These are phyloP conservation scores for Monascus purpureus DNA, from an alignment of 495 filamentous ascomycete genomes.

Conservation along the genomic window DNA sequence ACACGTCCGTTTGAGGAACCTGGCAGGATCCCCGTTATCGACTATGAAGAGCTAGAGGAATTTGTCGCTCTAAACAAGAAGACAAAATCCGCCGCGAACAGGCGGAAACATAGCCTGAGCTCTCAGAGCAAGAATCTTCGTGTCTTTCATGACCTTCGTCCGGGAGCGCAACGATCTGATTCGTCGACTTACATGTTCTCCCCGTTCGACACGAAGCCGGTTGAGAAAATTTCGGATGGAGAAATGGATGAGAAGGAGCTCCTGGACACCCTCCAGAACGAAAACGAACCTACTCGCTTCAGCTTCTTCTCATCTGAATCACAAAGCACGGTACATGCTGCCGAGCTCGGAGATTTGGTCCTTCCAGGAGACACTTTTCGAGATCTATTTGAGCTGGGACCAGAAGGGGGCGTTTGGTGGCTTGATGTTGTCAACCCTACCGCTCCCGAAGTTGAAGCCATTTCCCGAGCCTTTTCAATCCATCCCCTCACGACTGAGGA, in stretches of 20 bases:
- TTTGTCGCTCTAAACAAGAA: conserved; percentile 55
- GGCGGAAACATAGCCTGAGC: conserved; percentile 38
- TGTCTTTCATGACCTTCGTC: conserved; percentile 52
- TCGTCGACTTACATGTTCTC: conserved; percentile 16
- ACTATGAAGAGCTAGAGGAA: conserved; percentile 79
- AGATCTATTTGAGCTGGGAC: conserved; percentile 71
- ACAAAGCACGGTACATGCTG: conserved; percentile 80
- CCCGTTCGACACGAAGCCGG: conserved; percentile 9
- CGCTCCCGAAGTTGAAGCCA: conserved; percentile 74
- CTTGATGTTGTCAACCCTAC: conserved; percentile 83
- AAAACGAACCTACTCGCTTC: conserved; percentile 58
- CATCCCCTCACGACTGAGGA: conserved; percentile 92
- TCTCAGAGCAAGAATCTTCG: conserved; percentile 35
- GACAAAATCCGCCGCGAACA: conserved; percentile 14
- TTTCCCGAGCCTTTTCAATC: conserved; percentile 83
- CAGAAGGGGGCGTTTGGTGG: conserved; percentile 79
- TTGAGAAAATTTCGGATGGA: conserved; percentile 13
- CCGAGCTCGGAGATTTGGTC: conserved; percentile 74
- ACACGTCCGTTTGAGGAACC: conserved; percentile 48
- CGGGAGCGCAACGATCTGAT: conserved; percentile 15
- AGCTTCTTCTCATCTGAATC: conserved; percentile 93
- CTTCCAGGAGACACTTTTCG: conserved; percentile 78
- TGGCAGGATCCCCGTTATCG: conserved; percentile 49
- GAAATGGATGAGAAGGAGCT: conserved; percentile 18
- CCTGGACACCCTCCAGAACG: conserved; percentile 22